Evolutionary conservation across 2,329 filamentous ascomycete genomes (phyloP).

Genomic region (Penicillium paneum): DNA sequence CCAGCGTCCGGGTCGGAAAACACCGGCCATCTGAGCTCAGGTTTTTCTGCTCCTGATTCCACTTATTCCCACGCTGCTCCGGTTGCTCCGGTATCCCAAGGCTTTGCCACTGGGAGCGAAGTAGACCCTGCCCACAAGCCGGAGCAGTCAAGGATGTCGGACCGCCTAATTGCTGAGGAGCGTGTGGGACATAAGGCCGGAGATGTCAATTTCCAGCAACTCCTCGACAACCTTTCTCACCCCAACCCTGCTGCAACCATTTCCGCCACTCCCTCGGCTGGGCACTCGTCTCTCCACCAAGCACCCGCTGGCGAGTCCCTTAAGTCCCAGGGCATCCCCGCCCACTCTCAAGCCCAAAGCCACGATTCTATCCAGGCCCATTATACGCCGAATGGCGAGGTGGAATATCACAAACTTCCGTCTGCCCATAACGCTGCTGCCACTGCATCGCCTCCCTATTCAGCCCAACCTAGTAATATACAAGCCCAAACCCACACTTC

Average conservation of each 20-base stretch:
- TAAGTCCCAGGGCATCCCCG: conserved; percentile 42
- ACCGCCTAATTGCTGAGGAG: conserved; percentile 26
- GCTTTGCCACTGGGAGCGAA: conserved; percentile 28
- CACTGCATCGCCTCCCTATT: conserved; percentile 28
- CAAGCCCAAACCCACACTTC: conserved; percentile 27
- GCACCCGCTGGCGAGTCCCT: conserved; percentile 30
- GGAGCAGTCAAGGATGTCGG: conserved; percentile 18
- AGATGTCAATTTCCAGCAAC: conserved; percentile 48
- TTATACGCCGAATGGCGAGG: conserved; percentile 38
- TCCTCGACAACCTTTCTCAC: conserved; percentile 48
- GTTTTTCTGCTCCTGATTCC: conserved; percentile 17
- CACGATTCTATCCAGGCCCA: conserved; percentile 37
- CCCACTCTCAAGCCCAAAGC: conserved; percentile 46
- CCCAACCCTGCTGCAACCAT: conserved; percentile 28
- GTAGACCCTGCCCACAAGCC: conserved; percentile 28
- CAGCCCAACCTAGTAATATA: conserved; percentile 37
- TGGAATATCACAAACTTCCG: conserved; percentile 40
- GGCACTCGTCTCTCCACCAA: conserved; percentile 31
- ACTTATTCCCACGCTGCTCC: conserved; percentile 27
- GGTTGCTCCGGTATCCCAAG: conserved; percentile 20
- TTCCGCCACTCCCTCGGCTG: conserved; percentile 23
- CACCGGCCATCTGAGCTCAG: conserved; percentile 5
- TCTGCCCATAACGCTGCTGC: conserved; percentile 24
- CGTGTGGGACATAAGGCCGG: conserved; percentile 23
- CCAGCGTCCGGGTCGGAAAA: conserved; percentile 12